phyloP scores from a whole-genome alignment of 805 yeast species.

The Yamadazyma olivae region DNA sequence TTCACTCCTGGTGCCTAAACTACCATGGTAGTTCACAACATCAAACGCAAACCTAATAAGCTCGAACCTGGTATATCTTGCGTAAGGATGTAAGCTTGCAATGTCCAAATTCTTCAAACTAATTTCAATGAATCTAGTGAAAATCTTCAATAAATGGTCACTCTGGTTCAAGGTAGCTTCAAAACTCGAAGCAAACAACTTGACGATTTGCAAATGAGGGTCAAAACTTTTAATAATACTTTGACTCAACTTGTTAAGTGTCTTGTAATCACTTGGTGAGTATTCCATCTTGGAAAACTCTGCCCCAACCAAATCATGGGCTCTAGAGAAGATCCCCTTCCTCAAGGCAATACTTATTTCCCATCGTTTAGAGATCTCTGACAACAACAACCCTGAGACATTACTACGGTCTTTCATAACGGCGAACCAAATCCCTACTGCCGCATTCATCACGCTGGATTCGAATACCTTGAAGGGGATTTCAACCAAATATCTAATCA shows the following conservation, averaged over 20 bases:
- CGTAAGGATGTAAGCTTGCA: slow-evolving; percentile 82
- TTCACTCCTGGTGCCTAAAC: slow-evolving; percentile 46
- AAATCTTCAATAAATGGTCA: slow-evolving; percentile 63
- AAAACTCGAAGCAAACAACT: slow-evolving; percentile 70
- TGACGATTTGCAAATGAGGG: slow-evolving; percentile 68
- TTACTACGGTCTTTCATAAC: slow-evolving; percentile 65
- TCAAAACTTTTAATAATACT: slow-evolving; percentile 48
- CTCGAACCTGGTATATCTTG: slow-evolving; percentile 74
- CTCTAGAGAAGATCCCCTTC: slow-evolving; percentile 62
- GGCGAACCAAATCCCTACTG: slow-evolving; percentile 78
- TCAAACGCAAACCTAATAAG: slow-evolving; percentile 66
- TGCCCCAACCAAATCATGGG: slow-evolving; percentile 54
- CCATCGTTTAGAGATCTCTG: slow-evolving; percentile 71
- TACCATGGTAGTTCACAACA: slow-evolving; percentile 53
- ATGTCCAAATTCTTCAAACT: slow-evolving; percentile 49
- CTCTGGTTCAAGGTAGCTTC: slow-evolving; percentile 76
- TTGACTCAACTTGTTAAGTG: slow-evolving; percentile 50
- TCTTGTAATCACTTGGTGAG: slow-evolving; percentile 71
- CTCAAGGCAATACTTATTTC: slow-evolving; percentile 56
- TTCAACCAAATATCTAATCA: slow-evolving; percentile 51
- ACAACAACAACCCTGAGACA: slow-evolving; percentile 55
- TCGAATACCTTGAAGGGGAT: slow-evolving; percentile 72
- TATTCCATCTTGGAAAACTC: slow-evolving; percentile 81
- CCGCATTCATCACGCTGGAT: slow-evolving; percentile 55
- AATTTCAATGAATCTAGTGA: slow-evolving; percentile 55